Evolutionary conservation across 2,329 filamentous ascomycete genomes (phyloP).

Genomic region (Rhynchosporium graminicola): DNA sequence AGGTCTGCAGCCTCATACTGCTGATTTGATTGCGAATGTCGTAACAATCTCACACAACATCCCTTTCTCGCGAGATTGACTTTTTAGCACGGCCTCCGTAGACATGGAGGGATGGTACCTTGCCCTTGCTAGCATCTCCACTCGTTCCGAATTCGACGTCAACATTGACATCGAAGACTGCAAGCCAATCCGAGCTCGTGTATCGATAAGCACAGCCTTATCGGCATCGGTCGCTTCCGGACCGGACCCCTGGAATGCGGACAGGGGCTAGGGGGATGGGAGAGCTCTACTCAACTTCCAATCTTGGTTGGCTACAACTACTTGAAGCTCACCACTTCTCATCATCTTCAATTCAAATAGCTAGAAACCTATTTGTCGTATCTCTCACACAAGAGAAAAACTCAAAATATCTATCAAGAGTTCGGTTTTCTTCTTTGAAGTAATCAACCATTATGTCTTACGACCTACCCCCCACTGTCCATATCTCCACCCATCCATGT

Average conservation of each 20-base stretch:
- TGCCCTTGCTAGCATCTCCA: conserved; percentile 3
- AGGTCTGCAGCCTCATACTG: background rate
- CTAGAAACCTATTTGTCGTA: background rate
- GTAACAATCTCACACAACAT: background rate
- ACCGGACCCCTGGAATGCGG: conserved; percentile 9
- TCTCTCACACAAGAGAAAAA: background rate
- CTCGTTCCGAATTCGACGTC: conserved; percentile 2
- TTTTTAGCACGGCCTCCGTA: too few species aligned
- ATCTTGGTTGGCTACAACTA: conserved; percentile 15
- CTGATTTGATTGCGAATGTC: background rate
- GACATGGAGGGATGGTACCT: background rate
- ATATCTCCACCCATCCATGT: conserved; percentile 84
- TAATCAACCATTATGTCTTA: conserved; percentile 32
- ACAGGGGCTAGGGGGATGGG: conserved; percentile 3
- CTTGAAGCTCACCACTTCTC: conserved; percentile 10
- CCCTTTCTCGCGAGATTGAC: too few species aligned
- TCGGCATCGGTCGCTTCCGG: conserved; percentile 9
- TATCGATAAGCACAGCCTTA: conserved; percentile 18
- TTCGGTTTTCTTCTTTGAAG: background rate
- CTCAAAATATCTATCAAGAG: background rate
- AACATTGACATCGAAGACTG: background rate
- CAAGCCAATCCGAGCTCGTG: conserved; percentile 11
- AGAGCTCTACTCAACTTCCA: background rate
- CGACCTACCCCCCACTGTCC: conserved; percentile 61
- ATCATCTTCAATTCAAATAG: conserved; percentile 6